phyloP scores from a whole-genome alignment of 1,284 basidiomycete genomes.

The Apiotrichum brassicae region DNA sequence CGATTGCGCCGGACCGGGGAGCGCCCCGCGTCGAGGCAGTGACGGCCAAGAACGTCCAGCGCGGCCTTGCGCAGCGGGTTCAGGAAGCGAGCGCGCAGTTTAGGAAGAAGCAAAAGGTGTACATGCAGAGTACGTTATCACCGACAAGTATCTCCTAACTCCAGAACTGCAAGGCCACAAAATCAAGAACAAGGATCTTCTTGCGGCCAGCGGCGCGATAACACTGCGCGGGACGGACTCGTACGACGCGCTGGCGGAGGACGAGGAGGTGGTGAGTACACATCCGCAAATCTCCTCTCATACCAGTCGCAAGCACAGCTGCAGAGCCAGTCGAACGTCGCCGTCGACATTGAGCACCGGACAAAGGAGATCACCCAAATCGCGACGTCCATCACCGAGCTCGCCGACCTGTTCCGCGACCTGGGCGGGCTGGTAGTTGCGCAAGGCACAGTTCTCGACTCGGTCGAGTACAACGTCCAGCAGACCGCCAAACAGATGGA shows the following conservation, averaged over 20 bases:
- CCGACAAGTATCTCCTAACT: neutral
- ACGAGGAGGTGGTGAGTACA: conserved; percentile 60
- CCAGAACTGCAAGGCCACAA: conserved; percentile 89
- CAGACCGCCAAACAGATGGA: conserved; percentile 73
- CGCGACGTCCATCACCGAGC: conserved; percentile 79
- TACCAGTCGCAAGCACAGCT: conserved; percentile 37
- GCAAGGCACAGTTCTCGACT: conserved; percentile 93
- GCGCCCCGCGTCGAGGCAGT: conserved; percentile 54
- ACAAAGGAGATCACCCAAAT: conserved; percentile 82
- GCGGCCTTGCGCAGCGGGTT: conserved; percentile 86
- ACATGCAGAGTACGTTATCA: conserved; percentile 81
- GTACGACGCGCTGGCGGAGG: conserved; percentile 73
- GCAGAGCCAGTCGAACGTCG: conserved; percentile 49
- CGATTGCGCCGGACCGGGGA: conserved; percentile 45
- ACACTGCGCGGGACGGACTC: conserved; percentile 72
- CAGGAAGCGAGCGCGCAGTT: conserved; percentile 91
- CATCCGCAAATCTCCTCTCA: neutral
- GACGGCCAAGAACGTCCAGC: conserved; percentile 91
- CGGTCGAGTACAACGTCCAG: conserved; percentile 96
- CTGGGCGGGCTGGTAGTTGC: conserved; percentile 89
- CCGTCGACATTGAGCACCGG: conserved; percentile 57
- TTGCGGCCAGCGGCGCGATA: conserved; percentile 70
- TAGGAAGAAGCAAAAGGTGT: conserved; percentile 93
- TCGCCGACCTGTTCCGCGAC: conserved; percentile 96
- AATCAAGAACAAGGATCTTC: conserved; percentile 85